phyloP scores from a whole-genome alignment of 2,329 filamentous ascomycete species.

The Aspergillus texensis region DNA sequence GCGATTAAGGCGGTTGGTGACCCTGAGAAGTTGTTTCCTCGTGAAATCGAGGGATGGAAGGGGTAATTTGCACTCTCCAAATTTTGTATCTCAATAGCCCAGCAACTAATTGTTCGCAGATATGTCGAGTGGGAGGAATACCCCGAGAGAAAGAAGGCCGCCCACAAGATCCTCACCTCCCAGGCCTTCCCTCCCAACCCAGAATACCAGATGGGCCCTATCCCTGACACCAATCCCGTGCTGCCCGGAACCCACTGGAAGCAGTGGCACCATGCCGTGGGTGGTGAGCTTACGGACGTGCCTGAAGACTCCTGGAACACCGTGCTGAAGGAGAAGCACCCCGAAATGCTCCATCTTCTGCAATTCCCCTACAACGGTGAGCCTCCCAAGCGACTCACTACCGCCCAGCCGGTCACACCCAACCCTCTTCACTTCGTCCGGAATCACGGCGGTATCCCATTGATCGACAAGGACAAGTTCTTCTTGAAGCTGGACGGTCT shows the following conservation, averaged over 20 bases:
- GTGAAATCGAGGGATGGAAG: conserved; percentile 52
- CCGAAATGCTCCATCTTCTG: conserved; percentile 63
- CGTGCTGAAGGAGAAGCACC: conserved; percentile 60
- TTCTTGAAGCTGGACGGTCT: conserved; percentile 62
- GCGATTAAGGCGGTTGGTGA: conserved; percentile 48
- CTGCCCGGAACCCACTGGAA: conserved; percentile 61
- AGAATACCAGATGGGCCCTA: conserved; percentile 59
- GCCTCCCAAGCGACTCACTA: conserved; percentile 61
- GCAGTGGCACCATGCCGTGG: conserved; percentile 59
- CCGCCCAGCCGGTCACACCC: conserved; percentile 58
- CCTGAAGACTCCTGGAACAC: conserved; percentile 62
- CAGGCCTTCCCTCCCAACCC: conserved; percentile 55
- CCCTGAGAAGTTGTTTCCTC: conserved; percentile 41
- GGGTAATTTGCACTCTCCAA: conserved; percentile 33
- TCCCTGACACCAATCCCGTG: conserved; percentile 62
- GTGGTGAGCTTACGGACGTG: conserved; percentile 48
- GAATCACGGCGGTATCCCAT: conserved; percentile 72
- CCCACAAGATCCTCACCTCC: conserved; percentile 56
- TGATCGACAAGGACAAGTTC: conserved; percentile 61
- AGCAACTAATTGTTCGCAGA: conserved; percentile 25
- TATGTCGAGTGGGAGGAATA: conserved; percentile 73
- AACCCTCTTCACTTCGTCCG: conserved; percentile 69
- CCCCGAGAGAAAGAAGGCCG: conserved; percentile 66
- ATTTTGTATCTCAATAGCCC: neutral
- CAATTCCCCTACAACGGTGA: conserved; percentile 69